A percentile compares a stretch with the other conserved stretches of the same genome.
phyloP scores from a whole-genome alignment of 805 yeast species.

The Suhomyces tanzawaensis region DNA sequence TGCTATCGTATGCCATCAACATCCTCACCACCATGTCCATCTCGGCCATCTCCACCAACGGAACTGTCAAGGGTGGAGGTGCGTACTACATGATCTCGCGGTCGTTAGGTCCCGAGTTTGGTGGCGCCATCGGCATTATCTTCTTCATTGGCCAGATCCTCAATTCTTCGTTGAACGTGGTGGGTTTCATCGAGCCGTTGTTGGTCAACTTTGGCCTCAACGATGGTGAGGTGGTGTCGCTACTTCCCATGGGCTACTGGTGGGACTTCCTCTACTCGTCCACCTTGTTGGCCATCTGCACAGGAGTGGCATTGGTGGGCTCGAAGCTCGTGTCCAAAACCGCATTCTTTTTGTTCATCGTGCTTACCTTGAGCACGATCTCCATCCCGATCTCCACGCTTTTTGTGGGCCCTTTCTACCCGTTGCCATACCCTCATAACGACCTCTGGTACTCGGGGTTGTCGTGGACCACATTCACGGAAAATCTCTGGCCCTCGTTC shows the following conservation, averaged over 20 bases:
- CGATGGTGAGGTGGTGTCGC: constrained; percentile 51
- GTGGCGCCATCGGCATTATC: constrained; percentile 94
- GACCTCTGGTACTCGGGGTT: constrained; percentile 63
- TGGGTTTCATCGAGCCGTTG: constrained; percentile 91
- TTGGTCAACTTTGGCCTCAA: constrained; percentile 69
- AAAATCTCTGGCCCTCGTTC: constrained; percentile 74
- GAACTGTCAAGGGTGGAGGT: constrained; percentile 97
- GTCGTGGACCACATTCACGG: constrained; percentile 60
- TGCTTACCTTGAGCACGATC: constrained; percentile 67
- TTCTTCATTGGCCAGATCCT: constrained; percentile 93
- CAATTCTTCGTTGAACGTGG: constrained; percentile 89
- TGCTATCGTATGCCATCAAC: constrained; percentile 76
- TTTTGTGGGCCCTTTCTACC: constrained; percentile 55
- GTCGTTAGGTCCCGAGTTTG: constrained; percentile 95
- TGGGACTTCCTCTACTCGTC: constrained; percentile 74
- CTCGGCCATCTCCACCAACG: constrained; percentile 96
- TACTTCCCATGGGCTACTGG: constrained; percentile 70
- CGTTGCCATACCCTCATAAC: constrained; percentile 49
- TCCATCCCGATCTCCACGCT: constrained; percentile 80
- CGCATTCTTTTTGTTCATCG: constrained; percentile 68
- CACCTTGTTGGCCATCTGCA: constrained; percentile 62
- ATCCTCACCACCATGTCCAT: constrained; percentile 83
- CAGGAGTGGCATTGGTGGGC: constrained; percentile 76
- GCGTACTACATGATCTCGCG: constrained; percentile 97
- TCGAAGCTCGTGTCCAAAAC: constrained; percentile 78